Evolutionary conservation across 352 stramenopile species (phyloP).

Genomic region (Pythium aphanidermatum): DNA sequence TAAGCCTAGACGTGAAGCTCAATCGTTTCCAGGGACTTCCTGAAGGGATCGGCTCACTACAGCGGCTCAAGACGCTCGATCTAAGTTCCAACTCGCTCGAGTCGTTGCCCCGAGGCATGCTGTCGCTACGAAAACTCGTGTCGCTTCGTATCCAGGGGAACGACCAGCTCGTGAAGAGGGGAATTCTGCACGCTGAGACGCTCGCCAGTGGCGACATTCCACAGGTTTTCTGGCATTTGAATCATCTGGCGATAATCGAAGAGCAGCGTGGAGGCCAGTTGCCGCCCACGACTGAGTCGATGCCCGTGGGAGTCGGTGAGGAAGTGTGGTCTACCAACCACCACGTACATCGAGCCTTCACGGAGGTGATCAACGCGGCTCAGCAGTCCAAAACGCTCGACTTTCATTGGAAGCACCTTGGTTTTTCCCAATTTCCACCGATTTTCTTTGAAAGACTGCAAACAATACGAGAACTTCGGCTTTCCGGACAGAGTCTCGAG

Average conservation of each 20-base stretch:
- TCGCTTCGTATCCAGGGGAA: constrained; percentile 52
- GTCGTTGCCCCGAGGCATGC: constrained; percentile 39
- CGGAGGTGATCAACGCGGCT: constrained; percentile 30
- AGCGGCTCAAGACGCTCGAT: constrained; percentile 36
- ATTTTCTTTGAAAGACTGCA: constrained; percentile 42
- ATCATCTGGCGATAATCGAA: constrained; percentile 42
- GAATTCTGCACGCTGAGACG: constrained; percentile 30
- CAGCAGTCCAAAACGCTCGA: constrained; percentile 34
- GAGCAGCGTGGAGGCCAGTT: constrained; percentile 19
- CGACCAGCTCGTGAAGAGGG: constrained; percentile 21
- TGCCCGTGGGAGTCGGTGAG: constrained; percentile 37
- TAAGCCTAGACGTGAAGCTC: constrained; percentile 69
- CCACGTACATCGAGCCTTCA: constrained; percentile 55
- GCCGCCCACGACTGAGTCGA: constrained; percentile 29
- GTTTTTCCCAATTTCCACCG: constrained; percentile 30
- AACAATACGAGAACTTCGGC: constrained; percentile 40
- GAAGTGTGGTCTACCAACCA: constrained; percentile 67
- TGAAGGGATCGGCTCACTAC: constrained; percentile 35
- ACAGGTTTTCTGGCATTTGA: constrained; percentile 48
- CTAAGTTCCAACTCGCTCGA: constrained; percentile 53
- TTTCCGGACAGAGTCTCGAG: constrained; percentile 52
- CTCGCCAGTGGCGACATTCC: constrained; percentile 35
- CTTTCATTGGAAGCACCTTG: constrained; percentile 69
- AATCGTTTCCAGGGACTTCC: constrained; percentile 54
- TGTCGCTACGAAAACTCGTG: constrained; percentile 39